Percentiles rank a stretch among this genome's conserved stretches.
These are phyloP conservation scores for Hymenoscyphus occultus DNA, from an alignment of 2,329 filamentous ascomycete species.

Conservation along the genomic window DNA sequence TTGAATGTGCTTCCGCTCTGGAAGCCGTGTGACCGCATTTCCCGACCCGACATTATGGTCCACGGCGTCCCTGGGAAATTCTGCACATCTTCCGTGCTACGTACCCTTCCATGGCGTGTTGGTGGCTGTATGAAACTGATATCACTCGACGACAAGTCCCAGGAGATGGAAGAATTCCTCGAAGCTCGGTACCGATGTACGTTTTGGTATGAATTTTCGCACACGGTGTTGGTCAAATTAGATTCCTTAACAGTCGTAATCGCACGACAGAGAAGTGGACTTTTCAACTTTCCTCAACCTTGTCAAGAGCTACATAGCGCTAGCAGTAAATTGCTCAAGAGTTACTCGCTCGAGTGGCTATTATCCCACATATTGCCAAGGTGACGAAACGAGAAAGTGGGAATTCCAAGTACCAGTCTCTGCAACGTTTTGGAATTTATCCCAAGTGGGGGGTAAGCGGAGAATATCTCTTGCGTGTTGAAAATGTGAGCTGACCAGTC, in stretches of 20 bases:
- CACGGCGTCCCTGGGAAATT: not conserved
- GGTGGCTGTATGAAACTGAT: not conserved
- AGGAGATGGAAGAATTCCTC: not conserved
- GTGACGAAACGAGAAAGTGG: not conserved
- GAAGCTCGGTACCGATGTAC: not conserved
- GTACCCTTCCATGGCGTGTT: not conserved
- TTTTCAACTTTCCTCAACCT: not conserved
- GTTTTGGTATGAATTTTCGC: not conserved
- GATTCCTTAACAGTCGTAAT: not conserved
- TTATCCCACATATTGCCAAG: not conserved
- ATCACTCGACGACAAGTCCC: conserved; percentile 1
- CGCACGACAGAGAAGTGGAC: not conserved
- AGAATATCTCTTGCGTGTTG: not conserved
- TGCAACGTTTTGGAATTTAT: not conserved
- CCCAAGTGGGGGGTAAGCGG: not conserved
- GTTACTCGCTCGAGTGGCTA: not conserved
- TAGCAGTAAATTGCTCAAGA: not conserved
- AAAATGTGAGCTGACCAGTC: too few species aligned
- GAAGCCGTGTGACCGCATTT: conserved; percentile 1
- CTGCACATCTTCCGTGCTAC: conserved; percentile 1
- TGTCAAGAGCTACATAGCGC: not conserved
- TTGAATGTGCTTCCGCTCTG: not conserved
- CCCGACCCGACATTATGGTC: not conserved
- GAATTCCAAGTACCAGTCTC: not conserved
- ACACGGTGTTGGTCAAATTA: not conserved